Evolutionary conservation across 768 basidiomycete species (phyloP).

Genomic region (Termitomyces sp.): DNA sequence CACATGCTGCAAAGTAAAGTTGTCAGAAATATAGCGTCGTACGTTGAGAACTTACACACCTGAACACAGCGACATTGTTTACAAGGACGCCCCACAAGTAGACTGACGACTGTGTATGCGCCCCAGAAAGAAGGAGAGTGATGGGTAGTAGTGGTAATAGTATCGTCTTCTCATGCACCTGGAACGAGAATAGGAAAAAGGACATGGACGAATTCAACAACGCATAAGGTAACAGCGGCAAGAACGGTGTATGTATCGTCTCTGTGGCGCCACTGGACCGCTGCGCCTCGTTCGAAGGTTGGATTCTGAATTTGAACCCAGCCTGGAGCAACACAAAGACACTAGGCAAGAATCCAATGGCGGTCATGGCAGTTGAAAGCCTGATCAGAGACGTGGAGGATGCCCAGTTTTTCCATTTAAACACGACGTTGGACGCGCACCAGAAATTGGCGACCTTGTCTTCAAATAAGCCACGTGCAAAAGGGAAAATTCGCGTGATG

Average conservation of each 20-base stretch:
- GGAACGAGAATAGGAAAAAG: conserved; percentile 96
- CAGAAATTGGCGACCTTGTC: conserved; percentile 98
- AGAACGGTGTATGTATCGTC: conserved; percentile 42
- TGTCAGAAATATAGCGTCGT: background rate
- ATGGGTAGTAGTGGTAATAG: conserved; percentile 83
- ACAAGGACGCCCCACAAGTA: conserved; percentile 73
- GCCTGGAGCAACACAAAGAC: conserved; percentile 44
- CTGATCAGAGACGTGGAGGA: conserved; percentile 52
- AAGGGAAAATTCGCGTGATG: conserved; percentile 85
- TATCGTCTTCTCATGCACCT: conserved; percentile 95
- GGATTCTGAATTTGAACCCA: conserved; percentile 25
- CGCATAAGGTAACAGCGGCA: conserved; percentile 76
- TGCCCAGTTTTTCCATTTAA: conserved; percentile 78
- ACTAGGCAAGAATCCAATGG: conserved; percentile 66
- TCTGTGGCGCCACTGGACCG: conserved; percentile 7
- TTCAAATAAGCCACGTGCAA: conserved; percentile 87
- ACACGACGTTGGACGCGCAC: conserved; percentile 86
- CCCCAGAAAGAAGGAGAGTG: conserved; percentile 67
- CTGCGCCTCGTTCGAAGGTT: conserved; percentile 16
- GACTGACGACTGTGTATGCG: conserved; percentile 49
- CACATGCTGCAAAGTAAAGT: conserved; percentile 69
- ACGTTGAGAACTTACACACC: conserved; percentile 47
- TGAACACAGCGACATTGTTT: conserved; percentile 86
- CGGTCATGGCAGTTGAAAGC: conserved; percentile 65
- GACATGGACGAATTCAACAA: conserved; percentile 82